A percentile compares a stretch with the other conserved stretches of the same genome.
Conservation (phyloP, 2,329 filamentous ascomycete genomes). For the Pseudogymnoascus sp. region DNA sequence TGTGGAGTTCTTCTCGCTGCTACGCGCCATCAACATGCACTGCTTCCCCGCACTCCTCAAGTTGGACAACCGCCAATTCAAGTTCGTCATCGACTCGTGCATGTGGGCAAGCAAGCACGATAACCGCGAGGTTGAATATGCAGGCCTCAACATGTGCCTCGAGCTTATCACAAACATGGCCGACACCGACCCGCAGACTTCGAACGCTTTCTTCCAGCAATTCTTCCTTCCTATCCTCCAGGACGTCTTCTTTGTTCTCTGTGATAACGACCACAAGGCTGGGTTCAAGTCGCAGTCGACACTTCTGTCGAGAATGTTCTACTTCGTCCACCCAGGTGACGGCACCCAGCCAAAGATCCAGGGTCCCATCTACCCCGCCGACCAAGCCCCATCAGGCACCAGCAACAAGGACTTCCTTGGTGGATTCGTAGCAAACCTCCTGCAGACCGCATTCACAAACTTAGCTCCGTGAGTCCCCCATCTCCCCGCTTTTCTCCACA, state of each 20-base stretch:
- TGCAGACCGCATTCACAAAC: slow-evolving; percentile 89
- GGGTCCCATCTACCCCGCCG: slow-evolving; percentile 78
- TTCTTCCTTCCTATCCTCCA: slow-evolving; percentile 95
- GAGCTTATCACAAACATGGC: slow-evolving; percentile 97
- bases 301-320: slow-evolving; percentile 91
- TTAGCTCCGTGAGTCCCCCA: slow-evolving; percentile 65
- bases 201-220: slow-evolving; percentile 94
- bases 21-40: slow-evolving; percentile 91
- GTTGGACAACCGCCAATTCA: slow-evolving; percentile 93
- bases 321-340: slow-evolving; percentile 73
- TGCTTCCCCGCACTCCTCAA: slow-evolving; percentile 93
- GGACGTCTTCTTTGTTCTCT: slow-evolving; percentile 96
- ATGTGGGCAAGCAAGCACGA: slow-evolving; percentile 99
- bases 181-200: slow-evolving; percentile 76
- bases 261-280: slow-evolving; percentile 96
- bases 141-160: slow-evolving; percentile 94
- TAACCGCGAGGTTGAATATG: slow-evolving; percentile 94
- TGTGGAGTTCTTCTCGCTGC: slow-evolving; percentile 98
- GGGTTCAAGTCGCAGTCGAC: slow-evolving; percentile 97
- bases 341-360: slow-evolving; percentile 72
- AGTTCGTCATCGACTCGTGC: slow-evolving; percentile 98
- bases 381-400: slow-evolving; percentile 75
- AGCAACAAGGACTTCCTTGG: slow-evolving; percentile 85
- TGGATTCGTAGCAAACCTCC: slow-evolving; percentile 74
- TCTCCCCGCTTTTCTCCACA: slow-evolving; percentile 10